These are phyloP conservation scores for Shiraia bambusicola DNA, from an alignment of 2,329 filamentous ascomycete species.

Conservation along the genomic window DNA sequence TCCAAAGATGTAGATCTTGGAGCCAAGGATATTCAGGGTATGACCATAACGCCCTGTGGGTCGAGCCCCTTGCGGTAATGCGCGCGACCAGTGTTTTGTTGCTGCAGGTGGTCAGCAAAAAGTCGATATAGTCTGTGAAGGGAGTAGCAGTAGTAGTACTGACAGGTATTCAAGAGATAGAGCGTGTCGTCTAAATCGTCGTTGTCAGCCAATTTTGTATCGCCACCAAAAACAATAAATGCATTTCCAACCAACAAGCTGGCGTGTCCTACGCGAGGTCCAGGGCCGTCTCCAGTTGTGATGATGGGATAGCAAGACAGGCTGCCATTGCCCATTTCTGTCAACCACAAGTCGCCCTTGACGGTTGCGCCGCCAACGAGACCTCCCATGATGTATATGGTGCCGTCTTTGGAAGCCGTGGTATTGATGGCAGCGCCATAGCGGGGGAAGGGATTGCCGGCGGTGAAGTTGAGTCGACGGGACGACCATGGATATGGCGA, in stretches of 20 bases:
- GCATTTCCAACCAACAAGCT: constrained; percentile 95
- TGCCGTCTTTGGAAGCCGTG: constrained; percentile 89
- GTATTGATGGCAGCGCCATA: constrained; percentile 97
- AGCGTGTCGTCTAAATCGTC: constrained; percentile 92
- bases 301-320: constrained; percentile 89
- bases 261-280: constrained; percentile 90
- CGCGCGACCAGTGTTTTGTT: constrained; percentile 96
- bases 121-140: no score
- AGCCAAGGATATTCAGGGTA: constrained; percentile 92
- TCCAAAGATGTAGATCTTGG: constrained; percentile 96
- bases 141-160: constrained; percentile 46
- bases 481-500: constrained; percentile 97
- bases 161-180: constrained; percentile 96
- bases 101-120: constrained; percentile 57
- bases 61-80: constrained; percentile 80
- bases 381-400: constrained; percentile 97
- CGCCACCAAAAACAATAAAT: constrained; percentile 97
- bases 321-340: constrained; percentile 79
- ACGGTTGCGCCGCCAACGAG: constrained; percentile 93
- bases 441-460: constrained; percentile 88
- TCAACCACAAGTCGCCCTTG: constrained; percentile 96
- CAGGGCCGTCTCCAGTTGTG: constrained; percentile 90
- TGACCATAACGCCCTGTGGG: constrained; percentile 94
- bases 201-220: constrained; percentile 93
- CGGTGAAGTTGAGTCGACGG: constrained; percentile 80